Percentiles rank a stretch among this genome's conserved stretches.
Conservation (phyloP, 208 protist genomes). For the Trypanosoma melophagium region DNA sequence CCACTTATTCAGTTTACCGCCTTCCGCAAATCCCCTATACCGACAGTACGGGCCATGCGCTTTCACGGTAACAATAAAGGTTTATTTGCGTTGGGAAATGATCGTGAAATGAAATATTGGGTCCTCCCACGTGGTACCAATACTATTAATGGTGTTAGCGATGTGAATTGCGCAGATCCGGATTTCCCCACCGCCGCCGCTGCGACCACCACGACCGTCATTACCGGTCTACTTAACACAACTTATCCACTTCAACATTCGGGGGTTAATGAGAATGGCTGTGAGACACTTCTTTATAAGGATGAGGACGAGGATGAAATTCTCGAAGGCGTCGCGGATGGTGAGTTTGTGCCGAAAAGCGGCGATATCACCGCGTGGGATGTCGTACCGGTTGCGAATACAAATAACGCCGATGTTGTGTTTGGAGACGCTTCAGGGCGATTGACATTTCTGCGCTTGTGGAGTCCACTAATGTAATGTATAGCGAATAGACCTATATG, state of each 20-base stretch:
- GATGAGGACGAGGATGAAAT: slow-evolving; percentile 20
- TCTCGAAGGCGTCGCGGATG: slow-evolving; percentile 29
- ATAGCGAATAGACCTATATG: not conserved
- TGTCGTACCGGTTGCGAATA: slow-evolving; percentile 5
- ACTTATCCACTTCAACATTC: too few species aligned
- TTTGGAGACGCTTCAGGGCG: slow-evolving; percentile 59
- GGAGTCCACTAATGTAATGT: slow-evolving; percentile 35
- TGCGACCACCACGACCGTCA: too few species aligned
- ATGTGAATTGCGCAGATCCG: not conserved
- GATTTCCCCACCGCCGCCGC: too few species aligned
- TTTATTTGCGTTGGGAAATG: slow-evolving; percentile 28
- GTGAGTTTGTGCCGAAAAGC: slow-evolving; percentile 25
- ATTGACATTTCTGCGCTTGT: slow-evolving; percentile 56
- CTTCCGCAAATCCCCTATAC: slow-evolving; percentile 13
- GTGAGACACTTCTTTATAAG: not conserved
- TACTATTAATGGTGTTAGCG: not conserved
- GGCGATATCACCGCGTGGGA: slow-evolving; percentile 29
- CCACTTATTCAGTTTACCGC: slow-evolving; percentile 23
- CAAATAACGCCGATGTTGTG: slow-evolving; percentile 35
- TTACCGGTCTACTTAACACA: too few species aligned
- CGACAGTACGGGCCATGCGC: slow-evolving; percentile 17
- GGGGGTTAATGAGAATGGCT: not conserved
- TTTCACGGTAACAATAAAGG: slow-evolving; percentile 15
- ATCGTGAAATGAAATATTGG: slow-evolving; percentile 27
- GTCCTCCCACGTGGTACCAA: slow-evolving; percentile 1